Evolutionary conservation across 2,329 filamentous ascomycete genomes (phyloP).

Genomic region (Boeremia lycopersici): DNA sequence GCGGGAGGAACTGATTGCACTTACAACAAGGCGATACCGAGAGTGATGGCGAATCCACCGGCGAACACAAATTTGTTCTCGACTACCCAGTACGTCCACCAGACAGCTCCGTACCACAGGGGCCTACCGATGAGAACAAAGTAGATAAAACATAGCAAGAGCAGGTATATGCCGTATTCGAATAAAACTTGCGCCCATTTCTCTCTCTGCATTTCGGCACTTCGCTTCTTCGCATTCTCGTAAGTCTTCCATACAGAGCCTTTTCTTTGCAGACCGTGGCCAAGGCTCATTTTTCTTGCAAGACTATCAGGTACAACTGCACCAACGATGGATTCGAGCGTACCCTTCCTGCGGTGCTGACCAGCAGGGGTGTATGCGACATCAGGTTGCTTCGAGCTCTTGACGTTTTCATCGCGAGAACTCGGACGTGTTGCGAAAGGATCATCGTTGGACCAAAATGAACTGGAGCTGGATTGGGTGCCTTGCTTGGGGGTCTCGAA

Average conservation of each 20-base stretch:
- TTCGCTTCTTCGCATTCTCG: slow-evolving; percentile 32
- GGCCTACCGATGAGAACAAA: slow-evolving; percentile 55
- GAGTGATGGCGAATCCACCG: slow-evolving; percentile 51
- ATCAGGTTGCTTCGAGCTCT: slow-evolving; percentile 18
- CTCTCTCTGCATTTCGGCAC: slow-evolving; percentile 34
- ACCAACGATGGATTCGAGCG: slow-evolving; percentile 24
- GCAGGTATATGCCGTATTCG: slow-evolving; percentile 49
- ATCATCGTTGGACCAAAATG: slow-evolving; percentile 18
- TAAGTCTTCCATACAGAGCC: slow-evolving; percentile 28
- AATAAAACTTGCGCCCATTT: slow-evolving; percentile 47
- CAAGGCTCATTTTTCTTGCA: slow-evolving; percentile 25
- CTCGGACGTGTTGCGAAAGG: slow-evolving; percentile 19
- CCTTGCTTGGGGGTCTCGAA: not conserved
- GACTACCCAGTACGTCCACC: slow-evolving; percentile 52
- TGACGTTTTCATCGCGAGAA: slow-evolving; percentile 9
- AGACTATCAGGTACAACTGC: slow-evolving; percentile 23
- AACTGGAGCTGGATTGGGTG: slow-evolving; percentile 7
- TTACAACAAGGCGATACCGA: slow-evolving; percentile 48
- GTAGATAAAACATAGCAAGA: slow-evolving; percentile 48
- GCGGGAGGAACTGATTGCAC: not conserved
- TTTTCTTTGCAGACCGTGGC: slow-evolving; percentile 15
- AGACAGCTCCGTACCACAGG: slow-evolving; percentile 54
- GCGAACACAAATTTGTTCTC: slow-evolving; percentile 48
- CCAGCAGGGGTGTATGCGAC: slow-evolving; percentile 7
- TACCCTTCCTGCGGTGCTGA: slow-evolving; percentile 16